phyloP scores from a whole-genome alignment of 106 monocot species.

The Apostasia ramifera region DNA sequence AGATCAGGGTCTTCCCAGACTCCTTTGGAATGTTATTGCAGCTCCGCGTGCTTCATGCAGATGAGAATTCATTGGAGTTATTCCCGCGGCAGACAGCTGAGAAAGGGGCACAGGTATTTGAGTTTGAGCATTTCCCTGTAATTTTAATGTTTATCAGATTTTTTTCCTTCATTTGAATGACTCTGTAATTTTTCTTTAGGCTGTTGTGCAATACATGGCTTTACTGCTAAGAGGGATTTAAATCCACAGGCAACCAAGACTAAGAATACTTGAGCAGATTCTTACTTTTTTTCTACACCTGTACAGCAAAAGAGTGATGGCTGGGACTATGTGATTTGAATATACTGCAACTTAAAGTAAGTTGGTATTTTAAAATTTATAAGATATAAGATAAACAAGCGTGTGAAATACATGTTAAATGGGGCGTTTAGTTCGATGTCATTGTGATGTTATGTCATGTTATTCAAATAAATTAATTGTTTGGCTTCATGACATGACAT shows the following conservation, averaged over 20 bases:
- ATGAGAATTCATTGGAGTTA: slow-evolving; percentile 52
- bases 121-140: slow-evolving; percentile 2
- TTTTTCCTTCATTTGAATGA: not conserved
- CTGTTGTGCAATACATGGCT: slow-evolving; percentile 56
- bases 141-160: not conserved
- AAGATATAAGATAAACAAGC: too few relatives aligned
- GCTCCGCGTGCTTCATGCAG: slow-evolving; percentile 35
- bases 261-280: slow-evolving; percentile 43
- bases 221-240: slow-evolving; percentile 31
- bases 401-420: too few relatives aligned
- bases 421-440: too few relatives aligned
- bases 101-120: slow-evolving; percentile 50
- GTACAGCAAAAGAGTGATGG: slow-evolving; percentile 47
- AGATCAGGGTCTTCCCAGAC: slow-evolving; percentile 52
- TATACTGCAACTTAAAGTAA: too few relatives aligned
- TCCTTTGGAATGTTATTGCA: slow-evolving; percentile 36
- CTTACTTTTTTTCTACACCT: slow-evolving; percentile 50
- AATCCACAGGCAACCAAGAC: slow-evolving; percentile 17
- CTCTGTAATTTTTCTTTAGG: slow-evolving; percentile 22
- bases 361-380: too few relatives aligned
- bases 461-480: too few relatives aligned
- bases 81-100: slow-evolving; percentile 35
- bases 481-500: too few relatives aligned
- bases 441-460: too few relatives aligned
- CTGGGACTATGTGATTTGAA: slow-evolving; percentile 21